These are phyloP conservation scores for Saccharomyces hybrid DNA, from an alignment of 1,139 yeast genomes.

Conservation along the genomic window DNA sequence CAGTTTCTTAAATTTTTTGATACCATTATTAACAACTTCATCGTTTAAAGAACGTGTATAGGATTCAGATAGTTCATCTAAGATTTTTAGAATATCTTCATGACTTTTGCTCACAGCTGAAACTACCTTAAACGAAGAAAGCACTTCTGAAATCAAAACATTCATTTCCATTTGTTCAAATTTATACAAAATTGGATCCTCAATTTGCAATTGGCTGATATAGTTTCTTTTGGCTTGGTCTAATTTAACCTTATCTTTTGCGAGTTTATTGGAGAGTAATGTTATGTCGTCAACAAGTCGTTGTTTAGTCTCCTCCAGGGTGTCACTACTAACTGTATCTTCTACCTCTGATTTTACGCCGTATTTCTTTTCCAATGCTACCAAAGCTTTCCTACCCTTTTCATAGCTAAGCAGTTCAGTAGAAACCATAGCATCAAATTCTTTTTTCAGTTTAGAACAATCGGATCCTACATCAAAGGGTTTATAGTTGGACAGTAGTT, in stretches of 20 bases:
- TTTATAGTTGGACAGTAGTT: conserved; percentile 34
- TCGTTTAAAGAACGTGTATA: conserved; percentile 34
- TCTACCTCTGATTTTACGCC: conserved; percentile 15
- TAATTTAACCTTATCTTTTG: conserved; percentile 9
- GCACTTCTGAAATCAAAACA: conserved; percentile 12
- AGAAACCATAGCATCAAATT: conserved; percentile 33
- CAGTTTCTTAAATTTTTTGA: conserved; percentile 17
- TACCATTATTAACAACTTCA: conserved; percentile 30
- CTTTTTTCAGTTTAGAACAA: conserved; percentile 45
- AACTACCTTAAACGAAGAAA: conserved; percentile 18
- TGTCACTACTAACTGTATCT: not conserved
- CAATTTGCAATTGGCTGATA: conserved; percentile 12
- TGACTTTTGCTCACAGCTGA: conserved; percentile 17
- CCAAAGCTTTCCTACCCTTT: conserved; percentile 26
- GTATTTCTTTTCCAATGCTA: conserved; percentile 21
- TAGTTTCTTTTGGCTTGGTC: conserved; percentile 13
- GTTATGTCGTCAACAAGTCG: conserved; percentile 6
- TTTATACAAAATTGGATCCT: conserved; percentile 20
- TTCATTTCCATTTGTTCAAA: conserved; percentile 19
- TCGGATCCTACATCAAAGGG: conserved; percentile 29
- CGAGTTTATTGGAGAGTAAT: conserved; percentile 8
- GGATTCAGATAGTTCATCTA: conserved; percentile 25
- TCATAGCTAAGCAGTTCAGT: conserved; percentile 23
- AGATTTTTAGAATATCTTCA: conserved; percentile 22
- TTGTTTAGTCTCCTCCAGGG: not conserved